Evolutionary conservation across 345 rosid genomes (phyloP).

Genomic region (Ricinus communis): DNA sequence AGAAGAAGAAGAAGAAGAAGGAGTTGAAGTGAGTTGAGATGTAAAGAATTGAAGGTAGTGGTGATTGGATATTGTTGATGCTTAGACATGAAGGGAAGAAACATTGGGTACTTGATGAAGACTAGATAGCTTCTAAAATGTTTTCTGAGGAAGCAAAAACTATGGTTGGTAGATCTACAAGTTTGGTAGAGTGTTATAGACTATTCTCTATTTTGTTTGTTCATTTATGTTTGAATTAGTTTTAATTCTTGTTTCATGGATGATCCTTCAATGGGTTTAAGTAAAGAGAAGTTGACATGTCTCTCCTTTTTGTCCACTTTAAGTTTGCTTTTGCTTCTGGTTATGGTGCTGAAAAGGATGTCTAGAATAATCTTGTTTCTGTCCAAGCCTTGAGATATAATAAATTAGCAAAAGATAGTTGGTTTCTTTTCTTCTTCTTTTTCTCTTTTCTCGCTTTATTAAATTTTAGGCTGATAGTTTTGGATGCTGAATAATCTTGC

Average conservation of each 20-base stretch:
- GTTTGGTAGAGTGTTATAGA: conserved; percentile 32
- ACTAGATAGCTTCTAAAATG: conserved; percentile 41
- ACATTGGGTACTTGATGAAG: conserved; percentile 39
- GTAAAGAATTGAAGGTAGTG: conserved; percentile 13
- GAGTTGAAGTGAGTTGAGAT: background rate
- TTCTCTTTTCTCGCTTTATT: too few relatives aligned
- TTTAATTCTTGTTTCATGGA: background rate
- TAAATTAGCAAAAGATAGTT: too few relatives aligned
- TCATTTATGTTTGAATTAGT: background rate
- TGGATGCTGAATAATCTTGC: too few relatives aligned
- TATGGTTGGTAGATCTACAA: conserved; percentile 38
- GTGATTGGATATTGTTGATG: conserved; percentile 21
- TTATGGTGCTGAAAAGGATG: background rate
- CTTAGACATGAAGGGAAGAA: conserved; percentile 58
- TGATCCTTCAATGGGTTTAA: conserved; percentile 2
- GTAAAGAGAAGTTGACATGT: background rate
- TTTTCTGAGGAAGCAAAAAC: conserved; percentile 47
- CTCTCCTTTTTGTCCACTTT: background rate
- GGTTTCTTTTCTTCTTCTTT: too few relatives aligned
- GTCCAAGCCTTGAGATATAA: too few relatives aligned
- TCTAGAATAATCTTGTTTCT: background rate
- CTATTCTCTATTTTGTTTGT: background rate
- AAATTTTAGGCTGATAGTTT: too few relatives aligned
- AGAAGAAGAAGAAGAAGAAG: too few relatives aligned
- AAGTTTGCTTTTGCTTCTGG: conserved; percentile 6